A percentile compares a stretch with the other conserved stretches of the same genome.
These are phyloP conservation scores for Skeletonema tropicum DNA, from an alignment of 108 stramenopile species.

Conservation along the genomic window DNA sequence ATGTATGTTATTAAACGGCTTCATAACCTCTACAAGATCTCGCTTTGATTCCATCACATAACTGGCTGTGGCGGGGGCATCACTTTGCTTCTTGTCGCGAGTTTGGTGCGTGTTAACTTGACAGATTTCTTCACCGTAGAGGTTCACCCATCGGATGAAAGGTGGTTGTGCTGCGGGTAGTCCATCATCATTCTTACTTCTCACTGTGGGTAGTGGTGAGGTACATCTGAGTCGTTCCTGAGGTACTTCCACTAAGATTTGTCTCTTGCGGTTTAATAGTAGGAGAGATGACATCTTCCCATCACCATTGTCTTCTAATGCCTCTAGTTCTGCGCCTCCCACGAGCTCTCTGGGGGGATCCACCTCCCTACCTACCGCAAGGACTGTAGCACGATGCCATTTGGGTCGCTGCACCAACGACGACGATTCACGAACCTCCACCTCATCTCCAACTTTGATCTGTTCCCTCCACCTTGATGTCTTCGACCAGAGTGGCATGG, in stretches of 20 bases:
- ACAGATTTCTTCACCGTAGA: conserved; percentile 87
- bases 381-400: conserved; percentile 74
- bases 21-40: conserved; percentile 71
- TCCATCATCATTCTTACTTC: conserved; percentile 13
- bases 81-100: conserved; percentile 33
- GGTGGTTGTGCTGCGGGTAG: conserved; percentile 52
- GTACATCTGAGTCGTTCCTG: conserved; percentile 57
- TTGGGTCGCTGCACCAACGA: conserved; percentile 63
- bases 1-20: conserved; percentile 67
- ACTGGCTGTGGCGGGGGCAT: conserved; percentile 57
- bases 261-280: conserved; percentile 57
- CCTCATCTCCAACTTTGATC: conserved; percentile 55
- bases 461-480: conserved; percentile 67
- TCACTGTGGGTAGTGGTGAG: conserved; percentile 1
- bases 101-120: conserved; percentile 64
- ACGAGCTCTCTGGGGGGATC: conserved; percentile 39
- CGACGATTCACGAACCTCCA: conserved; percentile 71
- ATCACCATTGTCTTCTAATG: conserved; percentile 23
- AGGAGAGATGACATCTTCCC: conserved; percentile 51
- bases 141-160: conserved; percentile 76
- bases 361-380: conserved; percentile 46
- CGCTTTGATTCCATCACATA: conserved; percentile 69
- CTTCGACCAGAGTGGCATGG: conserved; percentile 71
- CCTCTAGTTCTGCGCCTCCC: conserved; percentile 73
- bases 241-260: conserved; percentile 73